Conservation (phyloP, 352 stramenopile species). For the Globisporangium nodosum region DNA sequence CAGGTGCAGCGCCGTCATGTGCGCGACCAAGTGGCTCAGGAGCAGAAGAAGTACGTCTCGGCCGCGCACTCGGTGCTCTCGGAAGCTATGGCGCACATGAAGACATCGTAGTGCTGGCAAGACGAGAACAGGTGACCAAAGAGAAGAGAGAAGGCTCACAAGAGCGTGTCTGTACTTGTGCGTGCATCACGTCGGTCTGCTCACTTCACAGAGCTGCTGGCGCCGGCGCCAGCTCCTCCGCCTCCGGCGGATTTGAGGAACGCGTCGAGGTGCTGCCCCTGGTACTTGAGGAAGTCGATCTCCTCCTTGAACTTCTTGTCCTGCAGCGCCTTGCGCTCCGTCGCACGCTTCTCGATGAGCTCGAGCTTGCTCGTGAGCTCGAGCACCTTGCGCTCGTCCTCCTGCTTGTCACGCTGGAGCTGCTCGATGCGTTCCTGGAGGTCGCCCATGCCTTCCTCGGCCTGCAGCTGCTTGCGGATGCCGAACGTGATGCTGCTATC, state of each 20-base stretch:
- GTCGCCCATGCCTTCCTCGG: conserved; percentile 90
- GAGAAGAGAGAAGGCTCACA: background rate
- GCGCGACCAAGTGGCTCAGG: conserved; percentile 41
- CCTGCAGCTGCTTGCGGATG: conserved; percentile 91
- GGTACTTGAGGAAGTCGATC: conserved; percentile 94
- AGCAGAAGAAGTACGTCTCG: conserved; percentile 65
- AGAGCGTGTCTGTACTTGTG: background rate
- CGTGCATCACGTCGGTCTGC: background rate
- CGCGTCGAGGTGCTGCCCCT: conserved; percentile 92
- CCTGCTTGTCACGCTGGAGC: conserved; percentile 53
- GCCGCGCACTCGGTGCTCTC: conserved; percentile 55
- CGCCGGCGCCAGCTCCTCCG: conserved; percentile 8
- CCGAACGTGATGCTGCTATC: conserved; percentile 92
- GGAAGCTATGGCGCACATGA: conserved; percentile 26
- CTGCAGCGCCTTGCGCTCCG: conserved; percentile 83
- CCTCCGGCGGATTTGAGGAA: conserved; percentile 87
- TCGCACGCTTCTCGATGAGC: conserved; percentile 89
- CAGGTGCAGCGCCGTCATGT: conserved; percentile 67
- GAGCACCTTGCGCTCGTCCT: conserved; percentile 78
- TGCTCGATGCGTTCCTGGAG: conserved; percentile 57
- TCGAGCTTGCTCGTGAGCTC: conserved; percentile 91
- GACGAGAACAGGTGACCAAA: background rate
- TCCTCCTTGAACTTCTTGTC: conserved; percentile 94
- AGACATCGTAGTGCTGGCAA: conserved; percentile 7
- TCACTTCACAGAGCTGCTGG: background rate